Evolutionary conservation across 2,329 filamentous ascomycete genomes (phyloP).

Genomic region (Tolypocladium nubicola): DNA sequence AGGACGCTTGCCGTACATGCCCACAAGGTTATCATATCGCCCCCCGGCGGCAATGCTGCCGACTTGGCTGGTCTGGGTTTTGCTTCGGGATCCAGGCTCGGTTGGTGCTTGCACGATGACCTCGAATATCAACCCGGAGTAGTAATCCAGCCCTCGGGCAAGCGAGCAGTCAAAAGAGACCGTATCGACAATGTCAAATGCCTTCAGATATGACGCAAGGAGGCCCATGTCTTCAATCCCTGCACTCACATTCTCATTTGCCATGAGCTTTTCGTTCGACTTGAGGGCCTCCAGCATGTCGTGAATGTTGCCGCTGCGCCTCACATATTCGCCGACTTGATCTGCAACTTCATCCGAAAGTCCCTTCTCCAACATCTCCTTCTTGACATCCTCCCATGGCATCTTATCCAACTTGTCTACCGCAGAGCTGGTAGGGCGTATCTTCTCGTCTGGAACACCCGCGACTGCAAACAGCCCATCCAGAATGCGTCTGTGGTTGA

Average conservation of each 20-base stretch:
- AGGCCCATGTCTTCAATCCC: constrained; percentile 73
- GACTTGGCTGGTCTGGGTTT: constrained; percentile 34
- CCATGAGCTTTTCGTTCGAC: constrained; percentile 54
- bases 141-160: constrained; percentile 82
- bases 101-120: constrained; percentile 51
- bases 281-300: constrained; percentile 64
- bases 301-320: constrained; percentile 55
- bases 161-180: constrained; percentile 86
- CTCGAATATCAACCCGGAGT: constrained; percentile 85
- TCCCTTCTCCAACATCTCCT: constrained; percentile 91
- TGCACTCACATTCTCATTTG: constrained; percentile 65
- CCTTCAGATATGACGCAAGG: constrained; percentile 72
- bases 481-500: constrained; percentile 90
- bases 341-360: constrained; percentile 68
- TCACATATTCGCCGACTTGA: constrained; percentile 77
- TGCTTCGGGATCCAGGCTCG: too few relatives aligned
- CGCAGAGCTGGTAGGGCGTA: constrained; percentile 79
- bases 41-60: constrained; percentile 83
- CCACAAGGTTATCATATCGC: constrained; percentile 85
- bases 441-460: constrained; percentile 78
- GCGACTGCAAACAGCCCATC: constrained; percentile 88
- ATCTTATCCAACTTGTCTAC: constrained; percentile 95
- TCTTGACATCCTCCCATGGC: constrained; percentile 79
- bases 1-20: constrained; percentile 82
- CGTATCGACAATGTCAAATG: constrained; percentile 59